Evolutionary conservation across 805 yeast genomes (phyloP).

Genomic region (Yueomyces sinensis): DNA sequence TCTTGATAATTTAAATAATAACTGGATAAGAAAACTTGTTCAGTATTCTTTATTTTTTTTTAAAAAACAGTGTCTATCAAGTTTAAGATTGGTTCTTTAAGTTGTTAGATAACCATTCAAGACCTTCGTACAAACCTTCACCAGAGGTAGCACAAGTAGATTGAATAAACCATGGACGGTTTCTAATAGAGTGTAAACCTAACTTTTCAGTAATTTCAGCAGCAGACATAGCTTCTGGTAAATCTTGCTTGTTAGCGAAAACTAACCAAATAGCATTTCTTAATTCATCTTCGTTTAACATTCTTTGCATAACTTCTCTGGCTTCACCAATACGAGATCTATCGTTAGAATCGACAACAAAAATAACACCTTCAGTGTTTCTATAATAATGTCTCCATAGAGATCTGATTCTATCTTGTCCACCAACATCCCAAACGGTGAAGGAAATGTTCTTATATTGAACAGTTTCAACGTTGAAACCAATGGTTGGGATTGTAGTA

Average conservation of each 20-base stretch:
- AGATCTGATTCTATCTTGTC: constrained; percentile 98
- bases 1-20: neutral
- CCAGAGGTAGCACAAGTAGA: constrained; percentile 99
- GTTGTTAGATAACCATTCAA: constrained; percentile 90
- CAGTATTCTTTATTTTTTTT: neutral
- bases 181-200: constrained; percentile 93
- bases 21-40: neutral
- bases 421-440: constrained; percentile 99
- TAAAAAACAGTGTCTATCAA: neutral
- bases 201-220: constrained; percentile 96
- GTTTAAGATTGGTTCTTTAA: constrained; percentile 49
- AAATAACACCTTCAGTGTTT: constrained; percentile 96
- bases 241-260: constrained; percentile 96
- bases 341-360: constrained; percentile 95
- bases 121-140: constrained; percentile 96
- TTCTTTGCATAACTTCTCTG: constrained; percentile 94
- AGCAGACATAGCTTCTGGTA: constrained; percentile 98
- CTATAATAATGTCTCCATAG: constrained; percentile 98
- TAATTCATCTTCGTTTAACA: constrained; percentile 96
- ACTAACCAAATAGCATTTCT: constrained; percentile 92
- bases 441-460: constrained; percentile 94
- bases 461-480: constrained; percentile 95
- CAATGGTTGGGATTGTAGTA: constrained; percentile 93
- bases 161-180: constrained; percentile 99
- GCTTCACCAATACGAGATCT: constrained; percentile 97